Base-by-base conservation (phyloP, 116 monocot genomes). In the Papilionanthe hybrid region DNA sequence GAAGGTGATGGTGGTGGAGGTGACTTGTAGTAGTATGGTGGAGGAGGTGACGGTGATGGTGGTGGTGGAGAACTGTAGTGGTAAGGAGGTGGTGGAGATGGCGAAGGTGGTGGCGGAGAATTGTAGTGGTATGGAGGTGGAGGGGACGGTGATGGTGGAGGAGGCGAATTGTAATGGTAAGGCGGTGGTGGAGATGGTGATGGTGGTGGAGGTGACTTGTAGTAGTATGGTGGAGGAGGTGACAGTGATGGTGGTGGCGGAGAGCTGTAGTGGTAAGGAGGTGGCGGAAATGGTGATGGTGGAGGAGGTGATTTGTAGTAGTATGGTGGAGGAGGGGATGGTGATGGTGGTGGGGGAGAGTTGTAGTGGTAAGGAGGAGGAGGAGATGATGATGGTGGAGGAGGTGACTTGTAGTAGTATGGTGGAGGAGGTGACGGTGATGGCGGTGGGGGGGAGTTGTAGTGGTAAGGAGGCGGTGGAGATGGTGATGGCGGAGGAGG, bases 391-490 rank as follows among this genome's bases (percentile, higher is more conserved):
- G 18, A 69, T 4, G 85, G 84, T 29, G 81, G 81, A 0, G 85
- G 82, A 4, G 84, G 85, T 9, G 88, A 85, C 0, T 75, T 79
- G 69, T 86, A 86, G 5, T 79, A 55, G 73, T 86, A 86, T 0
- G 86, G 32, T 32, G 32, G 32, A 1, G 32, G 32, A 32, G 32
- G 32, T 1, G 32, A 32, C 2, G 32, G 32, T 32, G 23, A 8
- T 0, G 85, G 81, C 9, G 85, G 77, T 0, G 77, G 77, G 6
- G 77, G 77, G 5, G 77, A 77, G 27, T 56, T 77, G 32, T 77
- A 77, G 4, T 77, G 55, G 13, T 77, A 77, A 1, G 77, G 77
- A 11, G 77, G 77, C 19, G 55, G 30, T 7, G 77, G 77, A 0
- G 77, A 65, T 43, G 78, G 78, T 18, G 78, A 37, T 7, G 78